Conservation (phyloP, 2,329 filamentous ascomycete genomes). For the Pseudopithomyces maydicus region DNA sequence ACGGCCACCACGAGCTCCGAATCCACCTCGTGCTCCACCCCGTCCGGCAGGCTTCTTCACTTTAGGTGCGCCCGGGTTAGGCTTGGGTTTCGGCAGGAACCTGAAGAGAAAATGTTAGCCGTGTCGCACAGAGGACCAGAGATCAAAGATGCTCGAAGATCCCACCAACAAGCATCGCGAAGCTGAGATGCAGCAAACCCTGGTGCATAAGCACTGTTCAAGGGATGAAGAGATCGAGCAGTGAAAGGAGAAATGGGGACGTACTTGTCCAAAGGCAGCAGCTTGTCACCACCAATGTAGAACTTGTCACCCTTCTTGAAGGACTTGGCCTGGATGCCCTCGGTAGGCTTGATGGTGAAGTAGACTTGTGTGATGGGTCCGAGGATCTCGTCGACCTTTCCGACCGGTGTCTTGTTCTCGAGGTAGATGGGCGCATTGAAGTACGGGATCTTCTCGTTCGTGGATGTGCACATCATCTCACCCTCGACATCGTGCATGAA, state of each 20-base stretch:
- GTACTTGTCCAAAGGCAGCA: conserved; percentile 85
- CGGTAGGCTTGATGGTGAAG: conserved; percentile 97
- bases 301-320: conserved; percentile 98
- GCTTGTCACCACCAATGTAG: conserved; percentile 92
- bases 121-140: neutral
- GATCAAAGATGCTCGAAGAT: neutral
- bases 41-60: conserved; percentile 70
- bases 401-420: conserved; percentile 96
- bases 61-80: conserved; percentile 68
- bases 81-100: conserved; percentile 94
- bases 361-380: conserved; percentile 97
- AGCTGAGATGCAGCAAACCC: neutral
- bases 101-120: conserved; percentile 43
- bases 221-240: neutral
- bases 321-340: conserved; percentile 91
- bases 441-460: conserved; percentile 94
- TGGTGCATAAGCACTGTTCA: neutral
- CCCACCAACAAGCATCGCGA: neutral
- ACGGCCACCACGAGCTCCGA: conserved; percentile 21
- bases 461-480: conserved; percentile 95
- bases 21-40: conserved; percentile 57
- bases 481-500: conserved; percentile 96
- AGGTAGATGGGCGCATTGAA: conserved; percentile 99
- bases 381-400: conserved; percentile 97
- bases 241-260: neutral